Base-by-base conservation (phyloP, 352 stramenopile species). In the Plasmopara muralis region DNA sequence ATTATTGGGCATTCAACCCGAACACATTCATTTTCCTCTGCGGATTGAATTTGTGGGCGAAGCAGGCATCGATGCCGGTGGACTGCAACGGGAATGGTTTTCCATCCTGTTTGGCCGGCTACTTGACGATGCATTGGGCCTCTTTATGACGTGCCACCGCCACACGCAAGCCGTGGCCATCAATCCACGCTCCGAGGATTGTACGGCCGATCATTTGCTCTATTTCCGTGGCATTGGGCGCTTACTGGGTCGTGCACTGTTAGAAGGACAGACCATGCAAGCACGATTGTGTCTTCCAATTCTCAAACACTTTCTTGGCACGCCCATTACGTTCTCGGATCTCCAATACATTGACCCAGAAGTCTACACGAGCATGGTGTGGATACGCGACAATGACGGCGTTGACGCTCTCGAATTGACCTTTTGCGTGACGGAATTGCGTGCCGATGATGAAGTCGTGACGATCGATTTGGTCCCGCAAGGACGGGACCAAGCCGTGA, bases 11-110 rank as follows among this genome's bases (percentile, higher is more conserved):
- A 85, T 88, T 65, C 78, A 86, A 48, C 55, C 69, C 6, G 72
- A 87, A 33, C 74, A 89, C 41, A 77, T 92, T 39, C 78, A 86
- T 40, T 88, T 84, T 50, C 87, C 83, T 38, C 53, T 95, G 0
- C 76, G 83, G 1, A 89, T 95, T 53, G 83, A 95, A 59, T 96
- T 96, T 56, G 63, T 93, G 6, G 79, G 76, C 4, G 82, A 93
- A 55, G 60, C 77, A 20, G 82, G 77, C 14, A 85, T 90, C 47
- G 82, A 93, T 43, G 82, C 82, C 15, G 82, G 82, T 10, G 82
- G 78, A 0, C 49, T 93, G 16, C 74, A 89, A 62, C 77, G 82
- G 10, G 82, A 93, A 53, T 93, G 82, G 82, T 92, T 87, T 50
- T 77, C 70, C 12, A 81, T 96, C 29, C 53, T 95, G 33, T 87